Evolutionary conservation across 2,329 filamentous ascomycete species (phyloP).

Genomic region (Phoma herbarum): DNA sequence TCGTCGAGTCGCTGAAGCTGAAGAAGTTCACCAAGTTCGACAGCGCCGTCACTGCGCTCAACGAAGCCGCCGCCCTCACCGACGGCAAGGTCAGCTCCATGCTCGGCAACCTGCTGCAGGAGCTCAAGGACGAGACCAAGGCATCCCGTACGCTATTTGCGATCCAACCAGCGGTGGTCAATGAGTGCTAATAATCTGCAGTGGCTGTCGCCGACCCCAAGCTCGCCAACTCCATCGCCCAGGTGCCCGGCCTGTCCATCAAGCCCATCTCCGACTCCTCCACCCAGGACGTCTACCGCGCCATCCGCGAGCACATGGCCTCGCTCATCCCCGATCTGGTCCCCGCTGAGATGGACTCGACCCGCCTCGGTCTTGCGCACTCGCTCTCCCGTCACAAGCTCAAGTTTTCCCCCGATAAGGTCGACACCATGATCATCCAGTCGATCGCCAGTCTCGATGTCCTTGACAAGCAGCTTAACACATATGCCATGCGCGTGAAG

Average conservation of each 20-base stretch:
- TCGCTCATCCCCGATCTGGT: slow-evolving; percentile 89
- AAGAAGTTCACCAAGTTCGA: slow-evolving; percentile 98
- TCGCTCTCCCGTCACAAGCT: slow-evolving; percentile 93
- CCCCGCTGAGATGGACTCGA: slow-evolving; percentile 87
- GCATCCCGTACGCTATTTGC: slow-evolving; percentile 64
- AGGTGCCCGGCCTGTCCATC: slow-evolving; percentile 87
- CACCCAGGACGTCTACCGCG: slow-evolving; percentile 90
- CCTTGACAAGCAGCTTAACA: slow-evolving; percentile 98
- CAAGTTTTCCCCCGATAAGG: slow-evolving; percentile 98
- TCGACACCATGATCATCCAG: slow-evolving; percentile 99
- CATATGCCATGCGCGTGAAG: slow-evolving; percentile 98
- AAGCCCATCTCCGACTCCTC: slow-evolving; percentile 82
- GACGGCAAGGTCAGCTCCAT: slow-evolving; percentile 95
- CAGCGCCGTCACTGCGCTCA: slow-evolving; percentile 86
- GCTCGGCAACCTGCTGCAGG: slow-evolving; percentile 81
- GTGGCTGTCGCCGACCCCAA: slow-evolving; percentile 93
- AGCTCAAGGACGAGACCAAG: slow-evolving; percentile 97
- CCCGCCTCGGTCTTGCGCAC: slow-evolving; percentile 95
- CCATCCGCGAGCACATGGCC: slow-evolving; percentile 88
- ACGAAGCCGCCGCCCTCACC: slow-evolving; percentile 79
- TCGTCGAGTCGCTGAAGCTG: slow-evolving; percentile 90
- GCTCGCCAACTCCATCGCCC: slow-evolving; percentile 88
- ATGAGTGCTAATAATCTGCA: slow-evolving; percentile 27
- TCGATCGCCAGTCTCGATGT: slow-evolving; percentile 90
- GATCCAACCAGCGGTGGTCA: neutral